Percentiles rank a stretch among this genome's conserved stretches.
phyloP scores from a whole-genome alignment of 441 rosid species.

The Populus trichocarpa region DNA sequence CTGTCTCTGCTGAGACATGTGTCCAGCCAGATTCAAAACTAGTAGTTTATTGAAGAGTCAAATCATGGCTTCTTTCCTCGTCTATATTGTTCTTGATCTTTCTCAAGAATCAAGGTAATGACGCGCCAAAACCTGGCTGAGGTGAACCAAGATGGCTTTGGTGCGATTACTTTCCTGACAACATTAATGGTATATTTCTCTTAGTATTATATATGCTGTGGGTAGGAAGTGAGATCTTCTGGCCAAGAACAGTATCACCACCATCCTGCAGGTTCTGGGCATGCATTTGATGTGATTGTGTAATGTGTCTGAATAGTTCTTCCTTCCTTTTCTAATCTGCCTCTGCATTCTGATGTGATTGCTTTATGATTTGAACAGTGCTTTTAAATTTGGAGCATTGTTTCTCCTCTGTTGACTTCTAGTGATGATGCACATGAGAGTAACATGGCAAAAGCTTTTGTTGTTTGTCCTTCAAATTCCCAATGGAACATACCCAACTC shows the following conservation, averaged over 20 bases:
- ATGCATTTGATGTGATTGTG: neutral
- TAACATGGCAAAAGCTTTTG: too few species aligned
- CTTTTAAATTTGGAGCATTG: neutral
- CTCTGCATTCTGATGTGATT: neutral
- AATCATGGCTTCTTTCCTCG: neutral
- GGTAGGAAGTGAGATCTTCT: neutral
- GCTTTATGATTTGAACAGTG: neutral
- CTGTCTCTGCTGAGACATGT: neutral
- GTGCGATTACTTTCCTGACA: neutral
- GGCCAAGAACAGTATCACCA: neutral
- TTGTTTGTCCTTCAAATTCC: too few species aligned
- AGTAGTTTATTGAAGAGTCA: neutral
- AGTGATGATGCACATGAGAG: too few species aligned
- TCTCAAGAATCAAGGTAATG: neutral
- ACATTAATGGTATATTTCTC: neutral
- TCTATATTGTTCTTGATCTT: neutral
- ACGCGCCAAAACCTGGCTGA: neutral
- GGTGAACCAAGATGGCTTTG: neutral
- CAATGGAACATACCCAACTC: too few species aligned
- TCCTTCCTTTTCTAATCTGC: neutral
- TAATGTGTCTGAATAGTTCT: neutral
- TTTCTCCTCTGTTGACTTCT: neutral
- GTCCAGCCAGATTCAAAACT: neutral
- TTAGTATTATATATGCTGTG: neutral
- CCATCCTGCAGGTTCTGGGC: neutral